Evolutionary conservation across 1,284 basidiomycete genomes (phyloP).

Genomic region (Malassezia sympodialis): DNA sequence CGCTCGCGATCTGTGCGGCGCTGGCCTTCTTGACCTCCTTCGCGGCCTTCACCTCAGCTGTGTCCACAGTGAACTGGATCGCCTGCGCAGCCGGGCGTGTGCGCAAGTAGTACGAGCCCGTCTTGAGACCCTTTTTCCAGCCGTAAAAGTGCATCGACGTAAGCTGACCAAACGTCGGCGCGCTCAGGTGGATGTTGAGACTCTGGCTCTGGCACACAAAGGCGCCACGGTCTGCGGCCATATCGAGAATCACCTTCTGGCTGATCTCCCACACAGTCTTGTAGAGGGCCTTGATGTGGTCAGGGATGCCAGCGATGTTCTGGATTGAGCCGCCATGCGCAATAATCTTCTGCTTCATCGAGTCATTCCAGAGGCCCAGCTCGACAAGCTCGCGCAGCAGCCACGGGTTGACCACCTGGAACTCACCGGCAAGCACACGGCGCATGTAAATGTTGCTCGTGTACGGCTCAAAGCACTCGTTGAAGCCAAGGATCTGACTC

Average conservation of each 20-base stretch:
- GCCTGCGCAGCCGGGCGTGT: conserved; percentile 89
- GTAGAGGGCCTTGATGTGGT: conserved; percentile 67
- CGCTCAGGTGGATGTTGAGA: conserved; percentile 83
- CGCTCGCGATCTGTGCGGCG: neutral
- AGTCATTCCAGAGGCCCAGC: conserved; percentile 88
- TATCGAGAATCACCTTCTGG: conserved; percentile 95
- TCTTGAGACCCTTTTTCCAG: conserved; percentile 99
- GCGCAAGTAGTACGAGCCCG: conserved; percentile 71
- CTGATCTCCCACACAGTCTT: conserved; percentile 99
- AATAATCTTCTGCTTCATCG: conserved; percentile 99
- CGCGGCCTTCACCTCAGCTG: conserved; percentile 63
- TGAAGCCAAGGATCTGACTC: conserved; percentile 94
- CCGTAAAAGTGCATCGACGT: conserved; percentile 95
- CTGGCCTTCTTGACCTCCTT: conserved; percentile 51
- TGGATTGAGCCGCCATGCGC: conserved; percentile 90
- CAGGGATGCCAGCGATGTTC: conserved; percentile 46
- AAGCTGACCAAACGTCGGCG: conserved; percentile 84
- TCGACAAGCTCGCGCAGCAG: conserved; percentile 92
- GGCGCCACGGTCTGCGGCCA: conserved; percentile 94
- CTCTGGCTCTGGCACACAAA: conserved; percentile 82
- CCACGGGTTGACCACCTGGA: conserved; percentile 99
- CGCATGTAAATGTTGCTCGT: conserved; percentile 98
- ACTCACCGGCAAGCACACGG: conserved; percentile 97
- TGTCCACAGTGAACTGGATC: conserved; percentile 93
- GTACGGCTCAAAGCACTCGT: conserved; percentile 96